Base-by-base conservation (phyloP, 2,329 filamentous ascomycete species). In the Arthroderma sp. region DNA sequence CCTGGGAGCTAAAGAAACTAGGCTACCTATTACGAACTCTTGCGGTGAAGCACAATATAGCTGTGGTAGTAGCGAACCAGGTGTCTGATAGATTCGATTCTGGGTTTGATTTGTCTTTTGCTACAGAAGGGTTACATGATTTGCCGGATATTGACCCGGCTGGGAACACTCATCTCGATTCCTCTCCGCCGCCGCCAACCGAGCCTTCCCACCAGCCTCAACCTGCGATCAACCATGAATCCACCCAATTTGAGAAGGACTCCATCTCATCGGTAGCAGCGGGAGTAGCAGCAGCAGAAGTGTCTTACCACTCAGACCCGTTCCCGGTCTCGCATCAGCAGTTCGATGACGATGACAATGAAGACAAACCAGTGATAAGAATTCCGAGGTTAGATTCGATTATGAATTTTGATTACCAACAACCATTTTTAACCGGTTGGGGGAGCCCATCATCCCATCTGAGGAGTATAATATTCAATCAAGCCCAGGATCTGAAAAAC, bases 401-500 rank as follows among this genome's bases (percentile, higher is more conserved):
- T 0, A 70, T 95, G 33, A 74, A 77, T 30, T 75, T 95, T 6
- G 81, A 93, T 54, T 84, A 95, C 62, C 89, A 96, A 63, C 86
- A 95, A 61, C 77, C 84, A 37, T 95, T 88, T 77, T 94, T 95
- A 65, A 93, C 88, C 3, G 88, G 91, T 50, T 95, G 91, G 89
- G 87, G 89, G 22, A 55, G 36, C 6, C 33, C 33, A 34, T n/a
- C 63, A 28, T 66, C 15, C 7, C 28, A 36, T 10, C 29, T 40
- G 4, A 30, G 37, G 2, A 28, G 7, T n/a, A 31, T 11, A 31
- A 29, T 8, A 27, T 40, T 40, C 11, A 29, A 38, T 34, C 29
- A 6, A 4, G 15, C 6, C 5, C 5, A 49, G 51, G 10, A 50
- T 47, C 28, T 44, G 45, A 96, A 95, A 65, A 94, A 85, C 0